phyloP scores from a whole-genome alignment of 1,284 basidiomycete species.

The Exobasidium rhododendri region DNA sequence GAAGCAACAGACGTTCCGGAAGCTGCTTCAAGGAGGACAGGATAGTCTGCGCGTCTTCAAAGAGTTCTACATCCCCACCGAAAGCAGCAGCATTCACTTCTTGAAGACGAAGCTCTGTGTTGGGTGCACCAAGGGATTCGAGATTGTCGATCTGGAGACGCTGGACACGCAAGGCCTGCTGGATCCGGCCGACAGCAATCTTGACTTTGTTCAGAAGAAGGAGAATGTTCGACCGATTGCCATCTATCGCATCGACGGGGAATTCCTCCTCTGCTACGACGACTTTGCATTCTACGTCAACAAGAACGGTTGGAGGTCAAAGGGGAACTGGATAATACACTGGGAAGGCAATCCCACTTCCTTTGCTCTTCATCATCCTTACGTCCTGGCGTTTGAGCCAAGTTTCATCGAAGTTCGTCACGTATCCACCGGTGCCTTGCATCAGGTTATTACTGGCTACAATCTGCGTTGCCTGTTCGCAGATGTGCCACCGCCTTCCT shows the following conservation, averaged over 20 bases:
- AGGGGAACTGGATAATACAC: constrained; percentile 86
- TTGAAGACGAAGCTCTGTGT: constrained; percentile 96
- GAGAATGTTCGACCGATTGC: constrained; percentile 90
- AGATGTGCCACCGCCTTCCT: constrained; percentile 79
- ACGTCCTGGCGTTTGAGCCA: constrained; percentile 93
- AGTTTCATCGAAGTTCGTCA: constrained; percentile 95
- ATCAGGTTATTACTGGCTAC: constrained; percentile 80
- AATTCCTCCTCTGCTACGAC: constrained; percentile 96
- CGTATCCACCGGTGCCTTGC: constrained; percentile 84
- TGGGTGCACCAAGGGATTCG: constrained; percentile 96
- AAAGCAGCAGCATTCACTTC: constrained; percentile 94
- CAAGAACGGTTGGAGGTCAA: constrained; percentile 87
- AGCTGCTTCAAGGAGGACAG: constrained; percentile 87
- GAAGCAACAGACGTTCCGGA: constrained; percentile 80
- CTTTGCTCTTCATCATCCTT: constrained; percentile 94
- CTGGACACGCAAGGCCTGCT: constrained; percentile 93
- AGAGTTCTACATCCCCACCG: constrained; percentile 95
- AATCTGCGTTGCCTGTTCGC: constrained; percentile 75
- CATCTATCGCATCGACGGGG: constrained; percentile 93
- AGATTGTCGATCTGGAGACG: constrained; percentile 96
- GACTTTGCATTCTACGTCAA: constrained; percentile 99
- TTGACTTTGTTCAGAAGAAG: constrained; percentile 88
- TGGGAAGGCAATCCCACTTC: constrained; percentile 94
- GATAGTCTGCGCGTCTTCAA: constrained; percentile 92
- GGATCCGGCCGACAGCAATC: constrained; percentile 83